Percentiles rank a stretch among this genome's conserved stretches.
Conservation (phyloP, 2,329 filamentous ascomycete species). For the Raffaelea albimanens region DNA sequence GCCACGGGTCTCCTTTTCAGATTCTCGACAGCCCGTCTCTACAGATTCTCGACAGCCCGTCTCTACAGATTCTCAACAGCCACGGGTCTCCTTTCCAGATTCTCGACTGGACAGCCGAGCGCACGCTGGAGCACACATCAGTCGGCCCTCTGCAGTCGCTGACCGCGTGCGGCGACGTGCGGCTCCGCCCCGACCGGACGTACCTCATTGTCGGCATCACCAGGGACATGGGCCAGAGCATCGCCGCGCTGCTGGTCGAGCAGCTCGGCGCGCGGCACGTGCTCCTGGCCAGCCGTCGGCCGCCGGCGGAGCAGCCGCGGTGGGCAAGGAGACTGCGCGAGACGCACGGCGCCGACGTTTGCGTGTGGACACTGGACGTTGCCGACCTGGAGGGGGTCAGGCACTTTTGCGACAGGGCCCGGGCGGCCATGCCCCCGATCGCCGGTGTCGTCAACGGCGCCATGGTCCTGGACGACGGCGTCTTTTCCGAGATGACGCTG, state of each 20-base stretch:
- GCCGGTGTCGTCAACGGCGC: constrained; percentile 33
- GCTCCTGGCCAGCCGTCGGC: constrained; percentile 30
- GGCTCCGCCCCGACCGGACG: constrained; percentile 23
- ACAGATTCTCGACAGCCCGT: no score
- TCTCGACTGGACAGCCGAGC: constrained; percentile 29
- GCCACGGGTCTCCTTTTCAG: no score
- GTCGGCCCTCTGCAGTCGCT: constrained; percentile 14
- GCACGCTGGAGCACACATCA: constrained; percentile 16
- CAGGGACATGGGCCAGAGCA: constrained; percentile 33
- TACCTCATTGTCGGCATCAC: constrained; percentile 32
- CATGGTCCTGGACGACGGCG: constrained; percentile 34
- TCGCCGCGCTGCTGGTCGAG: constrained; percentile 28
- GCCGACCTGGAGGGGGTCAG: no score
- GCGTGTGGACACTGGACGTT: constrained; percentile 19
- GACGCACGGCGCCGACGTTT: constrained; percentile 15
- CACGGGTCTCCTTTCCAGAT: constrained; percentile 21
- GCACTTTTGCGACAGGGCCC: no score
- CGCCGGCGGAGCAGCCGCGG: constrained; percentile 14
- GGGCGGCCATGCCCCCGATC: constrained; percentile 18
- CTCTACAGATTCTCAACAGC: no score
- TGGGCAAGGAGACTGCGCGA: constrained; percentile 24
- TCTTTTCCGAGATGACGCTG: constrained; percentile 30
- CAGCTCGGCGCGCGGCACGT: constrained; percentile 28
- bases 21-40: no score
- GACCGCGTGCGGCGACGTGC: no score